Evolutionary conservation across 83 land plant genomes (phyloP).

Genomic region (Larix sibirica): DNA sequence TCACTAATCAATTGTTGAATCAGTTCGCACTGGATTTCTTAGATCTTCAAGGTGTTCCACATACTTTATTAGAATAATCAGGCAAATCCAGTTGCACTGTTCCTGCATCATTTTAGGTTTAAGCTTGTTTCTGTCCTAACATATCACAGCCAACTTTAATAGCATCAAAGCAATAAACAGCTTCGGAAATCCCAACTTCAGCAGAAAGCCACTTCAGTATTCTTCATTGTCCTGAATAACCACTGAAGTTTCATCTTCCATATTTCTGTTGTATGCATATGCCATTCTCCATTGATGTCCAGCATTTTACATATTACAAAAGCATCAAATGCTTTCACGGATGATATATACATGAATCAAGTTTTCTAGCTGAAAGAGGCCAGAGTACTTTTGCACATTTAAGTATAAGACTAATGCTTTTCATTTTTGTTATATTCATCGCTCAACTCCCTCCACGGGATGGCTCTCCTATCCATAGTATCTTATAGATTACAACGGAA

Average conservation of each 20-base stretch:
- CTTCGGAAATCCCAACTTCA: neutral
- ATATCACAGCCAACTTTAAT: neutral
- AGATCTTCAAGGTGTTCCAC: neutral
- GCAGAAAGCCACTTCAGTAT: neutral
- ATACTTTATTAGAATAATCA: neutral
- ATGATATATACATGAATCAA: neutral
- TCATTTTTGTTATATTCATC: neutral
- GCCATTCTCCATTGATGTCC: neutral
- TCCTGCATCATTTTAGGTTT: neutral
- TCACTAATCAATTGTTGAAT: neutral
- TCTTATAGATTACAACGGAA: neutral
- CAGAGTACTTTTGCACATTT: neutral
- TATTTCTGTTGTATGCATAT: neutral
- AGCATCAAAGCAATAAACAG: neutral
- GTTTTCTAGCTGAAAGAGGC: neutral
- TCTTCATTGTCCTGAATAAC: neutral
- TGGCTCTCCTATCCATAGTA: neutral
- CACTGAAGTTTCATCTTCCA: neutral
- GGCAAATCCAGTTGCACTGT: neutral
- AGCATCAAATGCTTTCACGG: conserved; percentile 3
- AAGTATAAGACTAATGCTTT: neutral
- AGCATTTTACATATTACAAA: neutral
- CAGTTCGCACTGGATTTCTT: neutral
- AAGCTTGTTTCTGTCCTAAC: neutral
- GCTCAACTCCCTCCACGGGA: neutral